Conservation (phyloP, 1,284 basidiomycete species). For the Bjerkandera adusta region DNA sequence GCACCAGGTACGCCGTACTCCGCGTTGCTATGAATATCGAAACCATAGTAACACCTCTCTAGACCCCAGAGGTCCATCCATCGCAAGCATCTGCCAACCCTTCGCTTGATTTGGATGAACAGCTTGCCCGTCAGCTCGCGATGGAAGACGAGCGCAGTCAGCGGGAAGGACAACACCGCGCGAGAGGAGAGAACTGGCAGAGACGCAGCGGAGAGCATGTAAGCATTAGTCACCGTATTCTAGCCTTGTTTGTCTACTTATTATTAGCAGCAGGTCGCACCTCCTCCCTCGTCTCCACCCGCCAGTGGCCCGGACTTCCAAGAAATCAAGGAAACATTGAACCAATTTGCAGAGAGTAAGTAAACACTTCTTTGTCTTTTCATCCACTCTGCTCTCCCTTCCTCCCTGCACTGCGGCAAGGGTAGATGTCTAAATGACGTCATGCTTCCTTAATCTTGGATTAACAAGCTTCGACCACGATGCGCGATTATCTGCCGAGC, state of each 20-base stretch:
- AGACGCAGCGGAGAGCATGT: constrained; percentile 35
- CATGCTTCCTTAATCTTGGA: too few species aligned
- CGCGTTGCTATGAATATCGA: not conserved
- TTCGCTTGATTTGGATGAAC: constrained; percentile 60
- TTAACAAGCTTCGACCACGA: too few species aligned
- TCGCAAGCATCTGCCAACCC: not conserved
- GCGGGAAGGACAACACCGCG: constrained; percentile 25
- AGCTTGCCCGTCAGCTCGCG: constrained; percentile 66
- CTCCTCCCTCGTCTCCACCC: too few species aligned
- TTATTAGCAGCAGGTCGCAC: too few species aligned
- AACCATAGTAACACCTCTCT: not conserved
- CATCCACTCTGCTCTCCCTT: not conserved
- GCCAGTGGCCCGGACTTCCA: constrained; percentile 37
- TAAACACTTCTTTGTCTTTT: constrained; percentile 3
- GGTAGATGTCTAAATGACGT: too few species aligned
- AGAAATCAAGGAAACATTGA: constrained; percentile 71
- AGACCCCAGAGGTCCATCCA: not conserved
- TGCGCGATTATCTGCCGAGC: too few species aligned
- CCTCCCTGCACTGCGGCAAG: not conserved
- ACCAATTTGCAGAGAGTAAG: constrained; percentile 73
- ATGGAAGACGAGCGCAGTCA: constrained; percentile 15
- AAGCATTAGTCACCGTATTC: too few species aligned
- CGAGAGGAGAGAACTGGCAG: constrained; percentile 23
- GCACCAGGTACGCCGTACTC: constrained; percentile 27
- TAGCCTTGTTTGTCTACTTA: too few species aligned